Evolutionary conservation across 352 stramenopile species (phyloP), one percentile per base, ranked within the genome.

Genomic region (Pythium diclinum): DNA sequence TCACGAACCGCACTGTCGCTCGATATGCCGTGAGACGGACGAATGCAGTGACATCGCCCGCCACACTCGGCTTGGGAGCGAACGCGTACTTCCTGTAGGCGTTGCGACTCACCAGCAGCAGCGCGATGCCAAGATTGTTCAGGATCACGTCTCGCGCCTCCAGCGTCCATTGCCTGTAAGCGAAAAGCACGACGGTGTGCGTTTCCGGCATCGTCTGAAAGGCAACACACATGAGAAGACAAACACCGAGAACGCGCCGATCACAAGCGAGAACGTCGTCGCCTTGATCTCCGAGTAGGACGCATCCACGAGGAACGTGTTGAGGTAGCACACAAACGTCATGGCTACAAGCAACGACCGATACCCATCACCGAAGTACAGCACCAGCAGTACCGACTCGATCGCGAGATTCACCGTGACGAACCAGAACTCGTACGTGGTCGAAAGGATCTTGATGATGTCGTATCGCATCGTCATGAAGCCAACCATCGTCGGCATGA

Each of bases 371-470:
- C 21, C n/a, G 16, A 65, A 48, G 11, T 61, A 38, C 2, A 60
- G 30, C 14, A 42, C 14, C 3, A 61, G 3, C 40, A 61, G 28
- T 23, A 28, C 56, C 21, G 40, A 46, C 13, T 17, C 34, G 28
- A 69, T 21, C 0, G 25, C 11, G 17, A 32, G 60, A 32, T 38
- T 65, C 6, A 53, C 4, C 13, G 52, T 42, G 11, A 65, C 56
- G 57, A 66, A 70, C 63, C 63, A 70, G 34, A 65, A 65, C 51
- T 65, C 63, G 51, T 65, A 70, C 3, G 56, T 70, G 3, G 8
- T 17, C 3, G 56, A 9, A 0, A 62, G 44, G 3, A 65, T 42
- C 56, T 36, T 36, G 49, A 65, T 14, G 33, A 65, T 61, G 25
- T 69, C 63, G 21, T 52, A 47, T 1, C 56, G 63, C 25, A 69